These are phyloP conservation scores for Endocalyx cinctus DNA, from an alignment of 2,329 filamentous ascomycete genomes.

Conservation along the genomic window DNA sequence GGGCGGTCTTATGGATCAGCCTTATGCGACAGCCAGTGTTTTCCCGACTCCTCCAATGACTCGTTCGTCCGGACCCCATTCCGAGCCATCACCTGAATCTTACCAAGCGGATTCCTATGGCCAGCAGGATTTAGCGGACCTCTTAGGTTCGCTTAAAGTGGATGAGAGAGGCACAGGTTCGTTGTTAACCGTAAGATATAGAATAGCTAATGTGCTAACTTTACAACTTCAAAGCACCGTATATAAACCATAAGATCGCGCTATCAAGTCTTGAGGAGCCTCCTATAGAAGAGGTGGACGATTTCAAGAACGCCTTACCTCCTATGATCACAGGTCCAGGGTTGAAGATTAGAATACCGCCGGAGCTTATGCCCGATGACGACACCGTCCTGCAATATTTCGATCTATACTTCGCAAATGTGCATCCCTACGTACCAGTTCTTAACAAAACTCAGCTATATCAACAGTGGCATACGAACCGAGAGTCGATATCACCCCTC, in stretches of 20 bases:
- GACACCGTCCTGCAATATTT: constrained; percentile 80
- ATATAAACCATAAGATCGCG: constrained; percentile 62
- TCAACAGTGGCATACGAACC: constrained; percentile 80
- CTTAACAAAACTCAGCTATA: constrained; percentile 79
- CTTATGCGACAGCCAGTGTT: constrained; percentile 43
- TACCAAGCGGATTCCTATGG: constrained; percentile 61
- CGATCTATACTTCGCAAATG: constrained; percentile 82
- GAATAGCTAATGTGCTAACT: constrained; percentile 2
- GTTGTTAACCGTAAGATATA: constrained; percentile 19
- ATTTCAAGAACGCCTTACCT: constrained; percentile 68
- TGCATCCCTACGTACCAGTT: constrained; percentile 90
- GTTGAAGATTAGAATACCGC: constrained; percentile 79
- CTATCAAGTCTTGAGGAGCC: constrained; percentile 53
- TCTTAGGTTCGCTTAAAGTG: constrained; percentile 82
- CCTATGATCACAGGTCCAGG: constrained; percentile 64
- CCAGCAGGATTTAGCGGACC: constrained; percentile 69
- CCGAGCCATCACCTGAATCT: constrained; percentile 42
- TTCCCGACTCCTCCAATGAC: constrained; percentile 52
- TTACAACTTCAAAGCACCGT: constrained; percentile 68
- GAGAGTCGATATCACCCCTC: constrained; percentile 81
- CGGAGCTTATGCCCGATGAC: constrained; percentile 87
- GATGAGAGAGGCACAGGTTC: constrained; percentile 81
- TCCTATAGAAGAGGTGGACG: constrained; percentile 65
- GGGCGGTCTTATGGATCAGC: constrained; percentile 45
- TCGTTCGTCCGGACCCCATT: constrained; percentile 31